Base-by-base conservation (phyloP, 371 early-diverging fungal species). In the Rhizopus microsporus region DNA sequence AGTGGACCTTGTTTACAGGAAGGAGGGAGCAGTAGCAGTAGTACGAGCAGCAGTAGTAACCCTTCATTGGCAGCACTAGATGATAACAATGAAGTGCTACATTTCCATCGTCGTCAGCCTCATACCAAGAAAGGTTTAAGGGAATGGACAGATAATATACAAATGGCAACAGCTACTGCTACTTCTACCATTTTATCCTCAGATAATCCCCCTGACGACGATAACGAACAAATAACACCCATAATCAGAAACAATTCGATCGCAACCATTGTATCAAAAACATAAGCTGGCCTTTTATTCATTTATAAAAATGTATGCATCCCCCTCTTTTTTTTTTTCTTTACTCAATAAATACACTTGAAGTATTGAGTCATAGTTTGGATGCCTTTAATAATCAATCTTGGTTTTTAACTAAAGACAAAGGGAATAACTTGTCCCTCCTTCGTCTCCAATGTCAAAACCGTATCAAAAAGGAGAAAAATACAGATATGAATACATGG, bases 1-100 rank as follows among this genome's bases (percentile, higher is more conserved):
- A 65, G 65, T 23, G 45, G 43, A 5, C 56, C 65, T 34, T 60
- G 56, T 31, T 38, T 4, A 56, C 62, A 9, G 29, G 7, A 46
- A n/a, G 44, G 10, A 46, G 46, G 7, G 29, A 46, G 29, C 42
- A 42, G 15, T 15, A 42, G 5, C n/a, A 15, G 15, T 42, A 42
- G 42, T n/a, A 42, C 15, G 15, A 15, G n/a, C 10, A 42, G 42
- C n/a, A 23, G 23, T 23, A 23, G 23, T 23, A 23, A 23, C 23
- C 23, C 23, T 23, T 42, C 46, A 23, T 46, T 46, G 30, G 30
- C 46, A 5, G 9, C 46, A 9, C 7, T 46, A 48, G 49, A 46
- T 30, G 23, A 23, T 23, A 40, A 12, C 16, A 43, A 39, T 54
- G 44, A 34, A 29, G 17, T 30, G n/a, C 6, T 52, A 30, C 7